Evolutionary conservation across 1,284 basidiomycete species (phyloP), one percentile per base, ranked within the genome.

Genomic region (Puccinia horiana): DNA sequence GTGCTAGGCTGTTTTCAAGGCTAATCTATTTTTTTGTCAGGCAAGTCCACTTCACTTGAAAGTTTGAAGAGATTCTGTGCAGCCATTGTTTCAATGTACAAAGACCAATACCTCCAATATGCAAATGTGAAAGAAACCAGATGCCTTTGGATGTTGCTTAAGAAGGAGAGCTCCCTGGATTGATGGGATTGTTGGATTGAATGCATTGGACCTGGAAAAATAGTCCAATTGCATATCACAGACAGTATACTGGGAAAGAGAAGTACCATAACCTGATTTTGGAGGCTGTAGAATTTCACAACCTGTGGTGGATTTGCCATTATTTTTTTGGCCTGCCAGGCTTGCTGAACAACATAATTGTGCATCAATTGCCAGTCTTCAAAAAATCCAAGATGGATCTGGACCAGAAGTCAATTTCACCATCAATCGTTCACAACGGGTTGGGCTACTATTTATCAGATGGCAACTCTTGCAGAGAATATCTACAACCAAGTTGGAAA

Each of bases 171-270:
- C 54, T 74, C 42, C 72, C 72, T 9, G 72, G 72, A 14, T 54
- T 74, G 69, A 44, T 72, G 26, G 69, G 69, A 49, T 72, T 44
- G 26, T n/a, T 74, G 16, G 72, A 74, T 32, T 74, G 72, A n/a
- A 74, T 54, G 72, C 72, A 74, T 54, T 74, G n/a, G 49, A 74
- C 42, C 2, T 74, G 72, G 72, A 76, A 76, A 32, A 76, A 76
- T 26, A 42, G 49, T 56, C 74, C 74, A 42, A n/a, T 37, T 4
- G 74, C 9, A 4, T 42, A 37, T 52, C 32, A 58, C 35, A 54
- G 56, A 6, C 74, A 76, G 8, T 76, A 76, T 63, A 58, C 35
- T n/a, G 56, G 74, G 9, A 76, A 76, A 40, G 74, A 76, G 56
- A 70, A 70, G 67, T 3, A 70, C 9, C 47, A 54, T 29, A 76